Percentiles rank a stretch among this genome's conserved stretches.
Evolutionary conservation across 176 grass and related monocot genomes (phyloP).

Genomic region (Cenchrus purpureus): DNA sequence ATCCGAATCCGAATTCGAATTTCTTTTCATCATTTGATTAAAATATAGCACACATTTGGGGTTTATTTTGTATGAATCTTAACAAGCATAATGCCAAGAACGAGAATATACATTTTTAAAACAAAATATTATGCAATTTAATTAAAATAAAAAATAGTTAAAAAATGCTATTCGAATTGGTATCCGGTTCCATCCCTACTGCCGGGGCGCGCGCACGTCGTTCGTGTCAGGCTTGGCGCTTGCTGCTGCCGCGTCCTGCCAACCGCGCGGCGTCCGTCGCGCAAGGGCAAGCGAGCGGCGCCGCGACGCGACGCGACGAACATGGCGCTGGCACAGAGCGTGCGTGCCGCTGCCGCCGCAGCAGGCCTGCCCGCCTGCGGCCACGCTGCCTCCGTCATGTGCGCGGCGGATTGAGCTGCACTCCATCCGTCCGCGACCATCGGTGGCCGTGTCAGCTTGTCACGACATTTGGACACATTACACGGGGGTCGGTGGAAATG

Average conservation of each 20-base stretch:
- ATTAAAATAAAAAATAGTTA: no score
- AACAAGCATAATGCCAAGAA: no score
- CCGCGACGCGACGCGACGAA: not conserved
- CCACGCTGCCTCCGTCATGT: conserved; percentile 33
- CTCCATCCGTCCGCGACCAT: conserved; percentile 26
- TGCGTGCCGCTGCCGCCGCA: not conserved
- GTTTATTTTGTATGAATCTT: no score
- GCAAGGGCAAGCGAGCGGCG: not conserved
- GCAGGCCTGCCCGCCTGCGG: not conserved
- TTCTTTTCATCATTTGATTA: no score
- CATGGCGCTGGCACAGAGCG: not conserved
- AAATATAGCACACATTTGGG: no score
- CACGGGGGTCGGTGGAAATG: not conserved
- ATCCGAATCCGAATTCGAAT: no score
- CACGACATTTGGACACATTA: conserved; percentile 34
- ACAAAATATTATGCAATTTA: no score
- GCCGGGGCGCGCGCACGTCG: not conserved
- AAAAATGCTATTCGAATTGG: no score
- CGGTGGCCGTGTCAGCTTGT: conserved; percentile 20
- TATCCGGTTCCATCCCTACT: no score
- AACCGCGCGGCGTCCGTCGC: not conserved
- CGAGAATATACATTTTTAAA: no score
- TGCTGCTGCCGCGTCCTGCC: not conserved
- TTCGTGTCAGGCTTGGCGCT: conserved; percentile 20
- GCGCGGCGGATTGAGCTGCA: conserved; percentile 46